phyloP scores from a whole-genome alignment of 1,284 basidiomycete genomes.

The Ceratobasidium sp. region DNA sequence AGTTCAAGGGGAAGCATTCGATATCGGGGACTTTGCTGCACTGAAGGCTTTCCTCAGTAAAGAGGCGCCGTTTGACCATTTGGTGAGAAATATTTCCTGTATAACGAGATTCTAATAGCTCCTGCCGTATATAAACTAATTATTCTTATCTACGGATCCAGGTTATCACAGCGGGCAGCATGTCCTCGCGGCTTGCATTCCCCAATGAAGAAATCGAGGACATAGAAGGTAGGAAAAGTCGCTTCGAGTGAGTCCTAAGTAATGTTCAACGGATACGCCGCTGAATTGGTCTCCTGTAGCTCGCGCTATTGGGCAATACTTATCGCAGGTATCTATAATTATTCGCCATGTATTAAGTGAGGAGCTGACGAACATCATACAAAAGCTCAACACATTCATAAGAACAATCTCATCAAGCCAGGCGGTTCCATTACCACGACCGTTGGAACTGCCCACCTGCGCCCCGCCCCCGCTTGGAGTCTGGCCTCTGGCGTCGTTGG shows the following conservation, averaged over 20 bases:
- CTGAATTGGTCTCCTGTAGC: no score
- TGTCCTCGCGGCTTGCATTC: no score
- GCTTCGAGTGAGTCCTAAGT: no score
- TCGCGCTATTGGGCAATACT: no score
- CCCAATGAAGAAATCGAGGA: no score
- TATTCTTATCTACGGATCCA: background rate
- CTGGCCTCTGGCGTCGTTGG: background rate
- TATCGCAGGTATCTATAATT: no score
- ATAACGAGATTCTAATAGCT: background rate
- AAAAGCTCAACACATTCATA: slow-evolving; percentile 9
- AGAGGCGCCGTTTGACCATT: slow-evolving; percentile 17
- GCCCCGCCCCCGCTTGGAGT: background rate
- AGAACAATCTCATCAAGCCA: slow-evolving; percentile 6
- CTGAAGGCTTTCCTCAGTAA: slow-evolving; percentile 12
- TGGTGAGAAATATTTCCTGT: background rate
- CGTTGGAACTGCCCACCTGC: background rate
- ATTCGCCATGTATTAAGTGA: no score
- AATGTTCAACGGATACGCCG: no score
- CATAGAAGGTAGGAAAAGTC: no score
- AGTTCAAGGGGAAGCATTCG: background rate
- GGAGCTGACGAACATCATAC: no score
- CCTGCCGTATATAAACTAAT: no score
- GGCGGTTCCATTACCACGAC: slow-evolving; percentile 13
- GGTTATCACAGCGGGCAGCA: background rate
- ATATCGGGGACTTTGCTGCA: slow-evolving; percentile 4